A percentile compares a stretch with the other conserved stretches of the same genome.
phyloP scores from a whole-genome alignment of 208 protist species.

The Trypanosoma brucei region DNA sequence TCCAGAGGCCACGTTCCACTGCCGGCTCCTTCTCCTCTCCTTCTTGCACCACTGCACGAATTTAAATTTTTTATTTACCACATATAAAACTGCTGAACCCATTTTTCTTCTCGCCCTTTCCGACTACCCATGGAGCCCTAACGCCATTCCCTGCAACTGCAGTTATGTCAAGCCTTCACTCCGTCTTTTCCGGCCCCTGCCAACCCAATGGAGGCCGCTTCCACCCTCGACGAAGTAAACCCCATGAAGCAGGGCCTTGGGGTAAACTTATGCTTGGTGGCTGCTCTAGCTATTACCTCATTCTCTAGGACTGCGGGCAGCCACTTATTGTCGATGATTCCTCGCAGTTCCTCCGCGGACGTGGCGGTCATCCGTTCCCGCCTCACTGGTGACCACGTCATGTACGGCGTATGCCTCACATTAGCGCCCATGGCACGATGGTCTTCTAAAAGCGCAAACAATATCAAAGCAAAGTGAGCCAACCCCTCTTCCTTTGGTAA shows the following conservation, averaged over 20 bases:
- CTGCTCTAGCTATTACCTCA: conserved; percentile 34
- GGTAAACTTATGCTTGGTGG: conserved; percentile 39
- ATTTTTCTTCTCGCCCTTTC: too few species aligned
- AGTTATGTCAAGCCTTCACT: too few species aligned
- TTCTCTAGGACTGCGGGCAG: conserved; percentile 60
- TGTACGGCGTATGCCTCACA: conserved; percentile 57
- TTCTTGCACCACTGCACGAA: too few species aligned
- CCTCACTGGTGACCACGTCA: conserved; percentile 85
- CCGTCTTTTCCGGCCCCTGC: too few species aligned
- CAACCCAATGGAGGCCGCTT: too few species aligned
- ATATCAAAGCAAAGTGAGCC: conserved; percentile 68
- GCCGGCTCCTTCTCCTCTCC: too few species aligned
- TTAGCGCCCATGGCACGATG: conserved; percentile 34
- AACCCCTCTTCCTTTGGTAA: conserved; percentile 59
- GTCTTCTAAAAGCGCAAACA: conserved; percentile 80
- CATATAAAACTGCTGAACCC: too few species aligned
- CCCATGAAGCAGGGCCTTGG: conserved; percentile 71
- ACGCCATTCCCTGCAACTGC: too few species aligned
- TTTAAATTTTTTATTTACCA: too few species aligned
- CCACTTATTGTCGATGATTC: conserved; percentile 72
- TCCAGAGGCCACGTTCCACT: too few species aligned
- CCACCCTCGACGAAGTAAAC: too few species aligned
- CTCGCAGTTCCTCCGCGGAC: conserved; percentile 56
- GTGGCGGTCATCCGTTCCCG: conserved; percentile 37
- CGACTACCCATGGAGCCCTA: too few species aligned